Evolutionary conservation across 805 yeast species (phyloP).

Genomic region (Cyberlindnera suaveolens): DNA sequence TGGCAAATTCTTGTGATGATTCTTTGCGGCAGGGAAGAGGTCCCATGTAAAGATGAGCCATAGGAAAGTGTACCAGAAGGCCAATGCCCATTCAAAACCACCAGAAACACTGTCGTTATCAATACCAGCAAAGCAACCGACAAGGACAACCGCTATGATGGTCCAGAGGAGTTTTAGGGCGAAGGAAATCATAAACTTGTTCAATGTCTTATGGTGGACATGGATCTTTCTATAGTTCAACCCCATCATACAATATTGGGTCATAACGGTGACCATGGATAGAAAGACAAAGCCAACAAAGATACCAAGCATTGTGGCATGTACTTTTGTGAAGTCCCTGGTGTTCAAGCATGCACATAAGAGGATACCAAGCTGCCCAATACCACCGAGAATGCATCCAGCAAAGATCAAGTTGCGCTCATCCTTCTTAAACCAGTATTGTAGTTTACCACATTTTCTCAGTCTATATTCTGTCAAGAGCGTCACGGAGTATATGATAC

Average conservation of each 20-base stretch:
- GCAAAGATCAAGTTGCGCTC: conserved; percentile 36
- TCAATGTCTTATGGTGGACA: conserved; percentile 27
- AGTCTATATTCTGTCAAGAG: conserved; percentile 56
- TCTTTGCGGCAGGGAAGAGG: conserved; percentile 54
- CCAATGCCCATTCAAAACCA: conserved; percentile 75
- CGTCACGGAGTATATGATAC: conserved; percentile 62
- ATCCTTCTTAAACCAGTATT: conserved; percentile 33
- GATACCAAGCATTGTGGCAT: conserved; percentile 61
- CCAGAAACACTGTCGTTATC: conserved; percentile 27
- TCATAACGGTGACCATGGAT: conserved; percentile 37
- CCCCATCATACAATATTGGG: conserved; percentile 43
- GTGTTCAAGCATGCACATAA: conserved; percentile 73
- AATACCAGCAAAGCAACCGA: conserved; percentile 56
- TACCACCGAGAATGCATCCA: conserved; percentile 36
- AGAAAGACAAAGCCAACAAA: conserved; percentile 66
- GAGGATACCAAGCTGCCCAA: conserved; percentile 69
- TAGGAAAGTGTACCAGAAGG: conserved; percentile 78
- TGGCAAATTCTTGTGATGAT: conserved; percentile 19
- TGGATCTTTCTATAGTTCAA: conserved; percentile 35
- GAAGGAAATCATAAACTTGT: conserved; percentile 43
- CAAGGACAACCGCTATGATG: conserved; percentile 56
- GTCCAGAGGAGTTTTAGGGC: conserved; percentile 61
- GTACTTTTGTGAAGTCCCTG: conserved; percentile 45
- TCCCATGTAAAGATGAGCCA: conserved; percentile 62
- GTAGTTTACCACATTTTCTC: conserved; percentile 47